Conservation (phyloP, 306 rosid species). For the Vachellia collinsii region DNA sequence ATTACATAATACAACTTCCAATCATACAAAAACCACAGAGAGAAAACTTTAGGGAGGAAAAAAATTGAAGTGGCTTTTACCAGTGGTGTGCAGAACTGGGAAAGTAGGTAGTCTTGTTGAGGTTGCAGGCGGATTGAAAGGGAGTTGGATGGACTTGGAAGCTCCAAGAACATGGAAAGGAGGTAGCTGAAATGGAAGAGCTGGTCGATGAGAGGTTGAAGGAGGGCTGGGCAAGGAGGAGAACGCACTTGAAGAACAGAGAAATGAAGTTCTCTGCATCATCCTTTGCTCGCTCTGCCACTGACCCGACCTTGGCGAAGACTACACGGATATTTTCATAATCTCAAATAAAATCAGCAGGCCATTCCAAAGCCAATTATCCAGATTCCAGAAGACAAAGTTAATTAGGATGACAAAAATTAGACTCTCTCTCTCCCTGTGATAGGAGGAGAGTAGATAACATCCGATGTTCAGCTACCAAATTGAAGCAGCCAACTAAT, state of each 20-base stretch:
- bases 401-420: neutral
- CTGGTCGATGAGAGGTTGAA: slow-evolving; percentile 41
- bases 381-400: neutral
- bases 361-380: neutral
- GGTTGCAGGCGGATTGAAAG: slow-evolving; percentile 40
- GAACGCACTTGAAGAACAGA: slow-evolving; percentile 45
- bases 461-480: too few species aligned
- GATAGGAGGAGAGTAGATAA: too few species aligned
- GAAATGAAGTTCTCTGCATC: slow-evolving; percentile 48
- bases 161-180: slow-evolving; percentile 7
- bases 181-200: slow-evolving; percentile 34
- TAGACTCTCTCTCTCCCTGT: too few species aligned
- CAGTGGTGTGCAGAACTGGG: slow-evolving; percentile 47
- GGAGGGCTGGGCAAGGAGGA: slow-evolving; percentile 35
- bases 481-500: too few species aligned
- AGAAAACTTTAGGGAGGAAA: neutral
- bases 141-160: slow-evolving; percentile 32
- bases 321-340: neutral
- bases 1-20: neutral
- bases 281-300: neutral
- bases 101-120: slow-evolving; percentile 39
- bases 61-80: slow-evolving; percentile 34
- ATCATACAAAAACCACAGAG: neutral
- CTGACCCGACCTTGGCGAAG: neutral
- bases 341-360: neutral